Percentiles rank a stretch among this genome's conserved stretches.
These are phyloP conservation scores for Eragrostis nindensis DNA, from an alignment of 176 grass and related monocot genomes.

Conservation along the genomic window DNA sequence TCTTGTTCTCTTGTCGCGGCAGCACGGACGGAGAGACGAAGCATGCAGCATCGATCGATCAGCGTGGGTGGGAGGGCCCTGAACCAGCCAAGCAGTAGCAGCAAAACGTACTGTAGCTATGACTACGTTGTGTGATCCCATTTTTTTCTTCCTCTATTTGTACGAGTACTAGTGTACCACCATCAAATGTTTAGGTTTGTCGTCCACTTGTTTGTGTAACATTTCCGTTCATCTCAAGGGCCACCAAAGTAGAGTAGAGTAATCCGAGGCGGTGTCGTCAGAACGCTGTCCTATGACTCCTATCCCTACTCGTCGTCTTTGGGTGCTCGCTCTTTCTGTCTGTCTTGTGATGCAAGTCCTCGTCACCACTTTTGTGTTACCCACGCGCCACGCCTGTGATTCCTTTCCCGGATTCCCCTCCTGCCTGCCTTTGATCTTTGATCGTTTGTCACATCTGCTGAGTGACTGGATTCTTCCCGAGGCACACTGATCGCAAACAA, in stretches of 20 bases:
- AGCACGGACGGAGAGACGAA: background rate
- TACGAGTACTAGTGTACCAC: too few relatives aligned
- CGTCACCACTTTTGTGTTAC: background rate
- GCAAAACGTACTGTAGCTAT: too few relatives aligned
- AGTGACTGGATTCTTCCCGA: background rate
- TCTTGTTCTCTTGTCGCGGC: background rate
- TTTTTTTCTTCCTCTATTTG: background rate
- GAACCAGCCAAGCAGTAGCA: background rate
- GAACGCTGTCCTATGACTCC: background rate
- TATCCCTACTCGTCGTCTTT: too few relatives aligned
- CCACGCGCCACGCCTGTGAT: constrained; percentile 11
- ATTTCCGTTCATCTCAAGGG: background rate
- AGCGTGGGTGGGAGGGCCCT: background rate
- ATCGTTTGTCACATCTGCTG: constrained; percentile 42
- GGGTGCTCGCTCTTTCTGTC: background rate
- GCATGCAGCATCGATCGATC: background rate
- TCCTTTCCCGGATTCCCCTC: background rate
- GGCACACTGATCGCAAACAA: background rate
- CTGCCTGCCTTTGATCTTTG: too few relatives aligned
- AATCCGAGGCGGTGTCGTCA: background rate
- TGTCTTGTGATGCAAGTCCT: background rate
- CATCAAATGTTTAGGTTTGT: background rate
- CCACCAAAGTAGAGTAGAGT: background rate
- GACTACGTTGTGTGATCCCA: background rate
- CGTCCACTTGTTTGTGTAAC: background rate